Percentiles rank a stretch among this genome's conserved stretches.
Conservation (phyloP, 139 green algal genomes). For the Chlorella sorokiniana region DNA sequence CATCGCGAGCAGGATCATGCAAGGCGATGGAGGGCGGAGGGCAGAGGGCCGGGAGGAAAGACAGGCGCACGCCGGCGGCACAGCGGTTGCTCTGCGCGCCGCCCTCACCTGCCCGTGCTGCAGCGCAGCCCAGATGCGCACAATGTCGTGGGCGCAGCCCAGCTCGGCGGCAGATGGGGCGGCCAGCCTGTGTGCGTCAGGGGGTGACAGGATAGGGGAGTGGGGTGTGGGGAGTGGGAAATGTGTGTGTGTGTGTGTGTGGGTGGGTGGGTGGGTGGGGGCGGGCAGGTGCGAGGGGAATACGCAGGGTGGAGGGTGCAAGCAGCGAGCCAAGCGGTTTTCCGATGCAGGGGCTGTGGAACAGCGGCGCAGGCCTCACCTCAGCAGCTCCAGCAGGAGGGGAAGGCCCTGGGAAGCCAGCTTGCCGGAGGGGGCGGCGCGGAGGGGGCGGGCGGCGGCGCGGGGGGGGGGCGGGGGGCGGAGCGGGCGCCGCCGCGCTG, state of each 20-base stretch:
- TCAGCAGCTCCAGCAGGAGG: slow-evolving; percentile 22
- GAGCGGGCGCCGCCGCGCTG: neutral
- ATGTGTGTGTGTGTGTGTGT: too few relatives aligned
- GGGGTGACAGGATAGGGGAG: neutral
- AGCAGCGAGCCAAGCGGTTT: neutral
- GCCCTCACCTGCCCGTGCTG: slow-evolving; percentile 11
- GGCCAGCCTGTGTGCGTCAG: slow-evolving; percentile 1
- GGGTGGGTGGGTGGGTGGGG: too few relatives aligned
- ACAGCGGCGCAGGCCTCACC: neutral
- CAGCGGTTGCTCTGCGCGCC: neutral
- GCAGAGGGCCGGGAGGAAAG: too few relatives aligned
- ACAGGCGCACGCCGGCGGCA: too few relatives aligned
- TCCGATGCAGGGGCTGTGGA: neutral
- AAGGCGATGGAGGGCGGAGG: too few relatives aligned
- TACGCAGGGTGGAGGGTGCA: too few relatives aligned
- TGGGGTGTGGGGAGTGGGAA: too few relatives aligned
- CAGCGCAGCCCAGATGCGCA: slow-evolving; percentile 29
- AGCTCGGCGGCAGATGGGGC: neutral
- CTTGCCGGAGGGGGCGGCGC: neutral
- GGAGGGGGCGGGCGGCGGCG: neutral
- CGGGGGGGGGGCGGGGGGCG: too few relatives aligned
- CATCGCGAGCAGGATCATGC: too few relatives aligned
- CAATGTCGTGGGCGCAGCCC: slow-evolving; percentile 3
- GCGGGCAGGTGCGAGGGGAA: too few relatives aligned
- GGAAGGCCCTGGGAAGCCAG: slow-evolving; percentile 23